Base-by-base conservation (phyloP, 2,329 filamentous ascomycete genomes). In the Pezizomycotina sp. region DNA sequence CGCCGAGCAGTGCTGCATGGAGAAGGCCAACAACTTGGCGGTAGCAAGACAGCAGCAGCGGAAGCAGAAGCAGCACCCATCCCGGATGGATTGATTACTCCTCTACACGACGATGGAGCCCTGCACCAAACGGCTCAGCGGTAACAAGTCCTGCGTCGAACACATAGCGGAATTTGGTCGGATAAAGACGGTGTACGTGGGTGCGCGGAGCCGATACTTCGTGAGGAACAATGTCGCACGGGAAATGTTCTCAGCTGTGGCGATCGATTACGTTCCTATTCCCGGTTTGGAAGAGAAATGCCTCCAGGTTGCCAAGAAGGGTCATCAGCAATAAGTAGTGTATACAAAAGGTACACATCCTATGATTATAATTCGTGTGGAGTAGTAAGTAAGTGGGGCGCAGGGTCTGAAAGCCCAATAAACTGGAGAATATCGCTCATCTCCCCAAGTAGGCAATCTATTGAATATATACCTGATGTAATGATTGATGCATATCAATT, bases 81-180 rank as follows among this genome's bases (percentile, higher is more conserved):
- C 65, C 0, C 40, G n/a, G n/a, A n/a, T n/a, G n/a, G n/a, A n/a
- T n/a, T n/a, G n/a, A 4, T 38, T 29, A 13, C 65, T 70, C 3
- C 66, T 98, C 8, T 95, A 93, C 57, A 93, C 91, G 1, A 93
- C 84, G 1, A 82, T 98, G 64, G 89, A 89, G 56, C 81, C 81
- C 1, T 91, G 81, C 54, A 76, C 69, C 34, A 63, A 74, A 50
- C 65, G 81, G 24, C 60, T 82, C 33, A 81, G 74, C 50, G 79
- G 79, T 3, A 83, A 84, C 52, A 51, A 70, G 35, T 66, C 78
- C 0, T 91, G 89, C 52, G 77, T 81, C 5, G 71, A 92, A 49
- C 65, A 86, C 34, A 78, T 98, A 20, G 61, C 66, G 47, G 44
- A 61, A 32, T 34, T 52, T 45, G 47, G 53, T 33, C 61, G 62